Conservation (phyloP, 768 basidiomycete genomes). For the Sporobolomyces phaffii region DNA sequence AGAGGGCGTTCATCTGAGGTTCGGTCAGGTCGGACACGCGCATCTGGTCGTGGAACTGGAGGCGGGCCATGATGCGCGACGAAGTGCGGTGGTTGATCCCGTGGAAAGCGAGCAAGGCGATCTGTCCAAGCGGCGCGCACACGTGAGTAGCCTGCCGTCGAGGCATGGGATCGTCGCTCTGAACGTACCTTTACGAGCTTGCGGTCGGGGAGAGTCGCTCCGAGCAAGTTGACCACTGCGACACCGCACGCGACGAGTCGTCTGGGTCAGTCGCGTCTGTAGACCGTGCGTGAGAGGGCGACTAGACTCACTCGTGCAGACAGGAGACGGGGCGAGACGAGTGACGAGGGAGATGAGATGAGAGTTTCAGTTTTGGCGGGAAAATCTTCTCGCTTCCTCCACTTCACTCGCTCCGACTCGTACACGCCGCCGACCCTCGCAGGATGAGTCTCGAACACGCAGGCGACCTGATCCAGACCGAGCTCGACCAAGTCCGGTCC, state of each 20-base stretch:
- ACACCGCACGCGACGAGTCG: neutral
- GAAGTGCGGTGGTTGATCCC: conserved; percentile 74
- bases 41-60: conserved; percentile 81
- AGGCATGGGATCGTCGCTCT: neutral
- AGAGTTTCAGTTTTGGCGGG: neutral
- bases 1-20: conserved; percentile 80
- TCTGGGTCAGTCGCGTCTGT: neutral
- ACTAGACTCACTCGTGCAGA: too few species aligned
- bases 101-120: conserved; percentile 83
- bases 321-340: too few species aligned
- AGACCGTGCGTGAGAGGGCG: neutral
- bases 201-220: conserved; percentile 70
- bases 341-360: too few species aligned
- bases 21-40: conserved; percentile 75
- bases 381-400: neutral
- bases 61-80: conserved; percentile 76
- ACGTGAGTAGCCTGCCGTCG: neutral
- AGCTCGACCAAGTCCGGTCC: conserved; percentile 19
- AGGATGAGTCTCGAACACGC: neutral
- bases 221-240: conserved; percentile 59
- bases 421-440: neutral
- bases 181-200: conserved; percentile 68
- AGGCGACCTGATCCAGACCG: neutral
- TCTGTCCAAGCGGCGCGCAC: conserved; percentile 51
- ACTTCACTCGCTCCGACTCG: neutral